Conservation (phyloP, 23 red algal genomes). For the Cyanidioschyzon merolae region DNA sequence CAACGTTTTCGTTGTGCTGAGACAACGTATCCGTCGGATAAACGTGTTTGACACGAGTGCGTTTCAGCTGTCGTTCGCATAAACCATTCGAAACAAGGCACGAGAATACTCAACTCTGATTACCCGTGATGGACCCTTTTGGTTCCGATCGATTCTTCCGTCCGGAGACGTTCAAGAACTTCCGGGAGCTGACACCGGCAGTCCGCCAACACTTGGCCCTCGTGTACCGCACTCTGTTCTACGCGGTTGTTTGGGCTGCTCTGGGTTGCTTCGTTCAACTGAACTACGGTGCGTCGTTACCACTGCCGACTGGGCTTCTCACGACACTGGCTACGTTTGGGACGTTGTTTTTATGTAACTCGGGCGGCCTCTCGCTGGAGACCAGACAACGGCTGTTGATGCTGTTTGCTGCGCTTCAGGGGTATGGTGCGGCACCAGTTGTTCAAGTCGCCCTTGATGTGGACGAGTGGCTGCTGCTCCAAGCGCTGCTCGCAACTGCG, state of each 20-base stretch:
- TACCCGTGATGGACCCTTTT: slow-evolving; percentile 4
- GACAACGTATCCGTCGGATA: too few relatives aligned
- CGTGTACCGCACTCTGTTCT: slow-evolving; percentile 9
- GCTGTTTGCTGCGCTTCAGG: slow-evolving; percentile 5
- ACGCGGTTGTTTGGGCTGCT: background rate
- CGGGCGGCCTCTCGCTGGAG: background rate
- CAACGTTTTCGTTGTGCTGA: too few relatives aligned
- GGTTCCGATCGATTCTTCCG: slow-evolving; percentile 12
- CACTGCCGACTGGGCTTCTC: background rate
- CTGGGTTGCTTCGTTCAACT: background rate
- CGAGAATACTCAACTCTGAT: too few relatives aligned
- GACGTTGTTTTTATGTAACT: background rate
- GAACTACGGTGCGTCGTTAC: background rate
- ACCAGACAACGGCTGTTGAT: slow-evolving; percentile 5
- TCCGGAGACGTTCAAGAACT: slow-evolving; percentile 17
- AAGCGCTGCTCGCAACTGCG: slow-evolving; percentile 34
- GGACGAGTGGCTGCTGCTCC: slow-evolving; percentile 26
- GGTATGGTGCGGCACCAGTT: slow-evolving; percentile 26
- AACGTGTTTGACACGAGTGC: too few relatives aligned
- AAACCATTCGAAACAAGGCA: too few relatives aligned
- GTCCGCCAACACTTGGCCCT: slow-evolving; percentile 6
- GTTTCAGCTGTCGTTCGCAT: too few relatives aligned
- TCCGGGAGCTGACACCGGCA: slow-evolving; percentile 11
- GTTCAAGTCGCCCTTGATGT: slow-evolving; percentile 23
- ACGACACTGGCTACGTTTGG: background rate